Conservation (phyloP, 495 filamentous ascomycete species). For the Talaromyces trachyspermus region DNA sequence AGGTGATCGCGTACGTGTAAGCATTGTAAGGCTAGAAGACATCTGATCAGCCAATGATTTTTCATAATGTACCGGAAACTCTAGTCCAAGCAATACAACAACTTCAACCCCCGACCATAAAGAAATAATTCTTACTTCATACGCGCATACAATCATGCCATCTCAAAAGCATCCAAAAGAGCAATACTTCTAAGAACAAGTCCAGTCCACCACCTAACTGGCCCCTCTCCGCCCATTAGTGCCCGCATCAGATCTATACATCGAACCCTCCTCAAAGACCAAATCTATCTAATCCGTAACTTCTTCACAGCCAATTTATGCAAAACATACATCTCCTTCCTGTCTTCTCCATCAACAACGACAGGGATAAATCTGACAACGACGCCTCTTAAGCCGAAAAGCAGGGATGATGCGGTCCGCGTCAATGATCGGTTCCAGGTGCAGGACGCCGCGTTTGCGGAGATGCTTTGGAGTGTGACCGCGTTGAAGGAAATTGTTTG, state of each 20-base stretch:
- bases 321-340: constrained; percentile 72
- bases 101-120: constrained; percentile 6
- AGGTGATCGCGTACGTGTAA: too few relatives aligned
- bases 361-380: constrained; percentile 59
- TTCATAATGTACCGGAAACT: too few relatives aligned
- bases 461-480: constrained; percentile 62
- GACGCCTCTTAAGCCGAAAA: constrained; percentile 75
- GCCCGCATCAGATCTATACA: constrained; percentile 56
- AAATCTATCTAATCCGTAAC: constrained; percentile 69
- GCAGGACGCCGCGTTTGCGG: constrained; percentile 66
- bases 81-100: background rate
- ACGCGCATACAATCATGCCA: too few relatives aligned
- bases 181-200: constrained; percentile 6
- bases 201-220: constrained; percentile 49
- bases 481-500: constrained; percentile 44
- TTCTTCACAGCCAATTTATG: constrained; percentile 77
- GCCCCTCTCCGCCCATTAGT: constrained; percentile 71
- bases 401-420: constrained; percentile 68
- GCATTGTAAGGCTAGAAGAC: too few relatives aligned
- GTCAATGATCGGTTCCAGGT: constrained; percentile 92
- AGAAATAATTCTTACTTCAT: too few relatives aligned
- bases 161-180: constrained; percentile 12
- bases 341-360: constrained; percentile 45
- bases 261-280: constrained; percentile 52
- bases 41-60: too few relatives aligned